These are phyloP conservation scores for Podospora pseudocomata DNA, from an alignment of 495 filamentous ascomycete genomes.

Conservation along the genomic window DNA sequence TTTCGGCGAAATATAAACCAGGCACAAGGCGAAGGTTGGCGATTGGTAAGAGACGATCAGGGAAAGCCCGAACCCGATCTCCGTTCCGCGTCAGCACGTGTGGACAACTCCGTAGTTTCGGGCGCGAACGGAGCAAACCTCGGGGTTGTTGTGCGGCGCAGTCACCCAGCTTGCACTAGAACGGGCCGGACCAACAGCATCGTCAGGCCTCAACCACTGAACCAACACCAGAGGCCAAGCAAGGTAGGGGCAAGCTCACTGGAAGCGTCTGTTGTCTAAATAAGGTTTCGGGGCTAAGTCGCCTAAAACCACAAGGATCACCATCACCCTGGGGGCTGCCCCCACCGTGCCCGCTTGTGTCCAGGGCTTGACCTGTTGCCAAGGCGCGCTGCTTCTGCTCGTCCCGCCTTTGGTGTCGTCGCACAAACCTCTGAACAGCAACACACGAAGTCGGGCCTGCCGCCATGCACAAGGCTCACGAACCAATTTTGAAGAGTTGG, in stretches of 20 bases:
- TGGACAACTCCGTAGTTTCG: background rate
- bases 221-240: background rate
- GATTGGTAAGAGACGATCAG: background rate
- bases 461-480: background rate
- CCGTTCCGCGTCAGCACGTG: background rate
- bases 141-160: slow-evolving; percentile 4
- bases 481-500: background rate
- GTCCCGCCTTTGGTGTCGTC: slow-evolving; percentile 5
- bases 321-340: background rate
- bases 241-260: background rate
- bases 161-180: background rate
- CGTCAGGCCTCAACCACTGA: background rate
- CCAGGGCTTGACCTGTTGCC: background rate
- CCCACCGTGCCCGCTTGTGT: background rate
- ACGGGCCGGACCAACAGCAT: background rate
- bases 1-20: background rate
- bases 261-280: slow-evolving; percentile 20
- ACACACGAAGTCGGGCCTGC: background rate
- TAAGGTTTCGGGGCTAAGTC: slow-evolving; percentile 26
- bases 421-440: background rate
- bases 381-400: background rate
- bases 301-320: slow-evolving; percentile 1
- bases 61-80: background rate
- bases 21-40: background rate
- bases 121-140: background rate